Evolutionary conservation across 1,139 yeast species (phyloP).

Genomic region (Saccharomycopsis crataegensis): DNA sequence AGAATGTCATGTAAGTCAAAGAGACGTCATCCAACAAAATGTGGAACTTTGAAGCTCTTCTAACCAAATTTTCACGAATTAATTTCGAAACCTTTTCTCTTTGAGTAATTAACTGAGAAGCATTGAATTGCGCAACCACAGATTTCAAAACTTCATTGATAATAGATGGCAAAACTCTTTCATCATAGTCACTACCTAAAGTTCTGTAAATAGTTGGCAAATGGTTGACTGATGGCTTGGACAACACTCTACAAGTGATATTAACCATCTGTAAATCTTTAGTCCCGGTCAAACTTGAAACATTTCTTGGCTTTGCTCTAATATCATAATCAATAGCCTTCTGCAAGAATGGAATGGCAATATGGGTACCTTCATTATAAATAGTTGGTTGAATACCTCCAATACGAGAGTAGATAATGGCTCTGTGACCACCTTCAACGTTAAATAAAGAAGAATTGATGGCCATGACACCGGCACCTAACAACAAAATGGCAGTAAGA

Average conservation of each 20-base stretch:
- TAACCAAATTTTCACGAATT: constrained; percentile 83
- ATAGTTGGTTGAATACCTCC: constrained; percentile 83
- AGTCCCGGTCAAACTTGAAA: constrained; percentile 96
- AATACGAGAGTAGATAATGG: constrained; percentile 83
- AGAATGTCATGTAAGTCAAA: constrained; percentile 89
- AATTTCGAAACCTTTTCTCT: constrained; percentile 92
- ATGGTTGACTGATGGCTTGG: constrained; percentile 74
- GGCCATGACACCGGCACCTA: constrained; percentile 66
- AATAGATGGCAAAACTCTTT: constrained; percentile 91
- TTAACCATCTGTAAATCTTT: constrained; percentile 98
- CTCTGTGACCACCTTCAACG: constrained; percentile 99
- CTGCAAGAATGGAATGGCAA: constrained; percentile 91
- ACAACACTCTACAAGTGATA: constrained; percentile 93
- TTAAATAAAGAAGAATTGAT: constrained; percentile 78
- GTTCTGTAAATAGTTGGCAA: constrained; percentile 86
- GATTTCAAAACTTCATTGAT: constrained; percentile 95
- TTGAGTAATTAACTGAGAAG: constrained; percentile 94
- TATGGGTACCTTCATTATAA: constrained; percentile 91
- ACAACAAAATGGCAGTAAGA: constrained; percentile 62
- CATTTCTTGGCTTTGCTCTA: constrained; percentile 95
- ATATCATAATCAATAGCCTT: constrained; percentile 91
- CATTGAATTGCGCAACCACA: constrained; percentile 97
- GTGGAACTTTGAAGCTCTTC: constrained; percentile 88
- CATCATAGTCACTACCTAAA: constrained; percentile 90
- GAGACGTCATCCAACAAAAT: constrained; percentile 91